phyloP scores from a whole-genome alignment of 2,329 filamentous ascomycete genomes.

The Dendrostoma leiphaemia region DNA sequence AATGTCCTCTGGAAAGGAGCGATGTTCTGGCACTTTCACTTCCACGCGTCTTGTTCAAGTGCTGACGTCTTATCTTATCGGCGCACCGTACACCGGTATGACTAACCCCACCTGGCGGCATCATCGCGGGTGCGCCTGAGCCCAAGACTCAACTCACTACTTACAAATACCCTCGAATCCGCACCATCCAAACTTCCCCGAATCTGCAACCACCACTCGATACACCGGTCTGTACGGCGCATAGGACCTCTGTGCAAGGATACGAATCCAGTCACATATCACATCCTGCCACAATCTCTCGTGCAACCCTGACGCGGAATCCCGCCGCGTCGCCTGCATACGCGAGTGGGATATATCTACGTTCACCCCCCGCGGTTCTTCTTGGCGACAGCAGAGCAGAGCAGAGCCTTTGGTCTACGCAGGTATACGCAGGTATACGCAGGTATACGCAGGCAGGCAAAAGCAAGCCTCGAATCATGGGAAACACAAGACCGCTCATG shows the following conservation, averaged over 20 bases:
- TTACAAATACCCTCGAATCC: background rate
- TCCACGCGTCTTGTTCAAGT: too few relatives aligned
- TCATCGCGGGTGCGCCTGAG: background rate
- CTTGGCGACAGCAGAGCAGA: background rate
- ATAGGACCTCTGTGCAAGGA: slow-evolving; percentile 11
- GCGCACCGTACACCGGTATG: too few relatives aligned
- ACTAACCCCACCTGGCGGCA: slow-evolving; percentile 16
- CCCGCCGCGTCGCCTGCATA: too few relatives aligned
- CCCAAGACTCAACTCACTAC: background rate
- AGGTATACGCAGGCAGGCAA: too few relatives aligned
- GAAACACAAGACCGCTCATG: slow-evolving; percentile 59
- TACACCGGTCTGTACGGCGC: background rate
- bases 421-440: too few relatives aligned
- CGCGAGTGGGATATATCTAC: slow-evolving; percentile 9
- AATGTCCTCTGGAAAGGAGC: too few relatives aligned
- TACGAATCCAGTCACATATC: slow-evolving; percentile 15
- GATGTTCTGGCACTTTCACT: too few relatives aligned
- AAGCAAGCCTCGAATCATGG: slow-evolving; percentile 12
- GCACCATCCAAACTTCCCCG: background rate
- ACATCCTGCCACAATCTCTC: slow-evolving; percentile 17
- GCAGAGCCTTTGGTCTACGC: background rate
- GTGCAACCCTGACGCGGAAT: slow-evolving; percentile 11
- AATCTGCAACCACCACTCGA: slow-evolving; percentile 1
- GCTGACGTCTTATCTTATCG: slow-evolving; percentile 1
- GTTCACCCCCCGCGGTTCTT: background rate